Evolutionary conservation across 352 stramenopile species (phyloP).

Genomic region (Pythium vanterpoolii): DNA sequence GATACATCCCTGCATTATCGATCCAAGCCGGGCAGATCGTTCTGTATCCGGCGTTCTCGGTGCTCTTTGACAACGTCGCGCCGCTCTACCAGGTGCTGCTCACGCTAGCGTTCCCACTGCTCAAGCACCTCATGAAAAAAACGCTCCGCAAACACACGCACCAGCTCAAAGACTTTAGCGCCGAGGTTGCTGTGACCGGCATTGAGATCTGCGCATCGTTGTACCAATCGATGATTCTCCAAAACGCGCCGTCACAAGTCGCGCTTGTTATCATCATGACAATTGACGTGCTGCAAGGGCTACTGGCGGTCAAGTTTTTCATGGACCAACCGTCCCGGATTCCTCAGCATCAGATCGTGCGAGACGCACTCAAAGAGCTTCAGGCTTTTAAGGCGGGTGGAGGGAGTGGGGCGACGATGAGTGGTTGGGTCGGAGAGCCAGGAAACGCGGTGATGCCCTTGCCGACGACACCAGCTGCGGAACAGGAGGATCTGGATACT

Average conservation of each 20-base stretch:
- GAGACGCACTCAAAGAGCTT: neutral
- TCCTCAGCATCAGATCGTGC: constrained; percentile 5
- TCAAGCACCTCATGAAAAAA: constrained; percentile 21
- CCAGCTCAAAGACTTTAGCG: constrained; percentile 9
- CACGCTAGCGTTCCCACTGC: constrained; percentile 16
- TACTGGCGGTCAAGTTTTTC: constrained; percentile 22
- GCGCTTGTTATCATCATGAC: constrained; percentile 21
- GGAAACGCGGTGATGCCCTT: neutral
- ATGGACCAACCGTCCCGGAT: constrained; percentile 16
- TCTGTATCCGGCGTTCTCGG: constrained; percentile 23
- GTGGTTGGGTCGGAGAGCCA: neutral
- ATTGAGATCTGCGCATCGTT: constrained; percentile 25
- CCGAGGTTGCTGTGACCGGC: constrained; percentile 15
- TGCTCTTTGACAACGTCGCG: constrained; percentile 20
- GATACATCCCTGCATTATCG: neutral
- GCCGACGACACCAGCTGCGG: neutral
- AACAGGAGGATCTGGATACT: too few relatives aligned
- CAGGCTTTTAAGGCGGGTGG: neutral
- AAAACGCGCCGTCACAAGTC: constrained; percentile 11
- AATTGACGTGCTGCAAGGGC: constrained; percentile 16
- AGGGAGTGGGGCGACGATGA: neutral
- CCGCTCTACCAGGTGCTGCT: constrained; percentile 9
- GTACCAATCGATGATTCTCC: constrained; percentile 29
- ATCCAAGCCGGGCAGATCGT: constrained; percentile 16
- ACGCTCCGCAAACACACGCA: neutral